Base-by-base conservation (phyloP, 139 green algal genomes). In the Astrephomene gubernaculifera region DNA sequence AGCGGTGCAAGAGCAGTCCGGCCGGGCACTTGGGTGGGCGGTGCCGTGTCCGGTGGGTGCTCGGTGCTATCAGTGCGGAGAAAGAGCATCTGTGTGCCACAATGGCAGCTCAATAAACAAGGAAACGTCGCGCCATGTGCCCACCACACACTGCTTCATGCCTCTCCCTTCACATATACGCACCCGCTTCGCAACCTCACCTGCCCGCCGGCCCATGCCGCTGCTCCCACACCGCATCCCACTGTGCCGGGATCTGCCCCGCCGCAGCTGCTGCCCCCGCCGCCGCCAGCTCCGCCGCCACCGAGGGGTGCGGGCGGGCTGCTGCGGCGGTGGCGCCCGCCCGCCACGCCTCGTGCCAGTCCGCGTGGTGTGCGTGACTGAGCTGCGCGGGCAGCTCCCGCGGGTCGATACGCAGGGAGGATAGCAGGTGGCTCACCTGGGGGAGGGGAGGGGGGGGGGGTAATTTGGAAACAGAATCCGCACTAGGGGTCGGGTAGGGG, bases 381-480 rank as follows among this genome's bases (percentile, higher is more conserved):
- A 90, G 67, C 29, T 87, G 70, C 4, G 92, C 87, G 1, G 93
- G 94, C 49, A 96, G 91, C 31, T 86, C 71, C 33, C 22, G 8
- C 1, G 95, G 90, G 68, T 97, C 87, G 70, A 98, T 96, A 63
- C 91, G 80, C 21, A 97, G 80, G 0, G 93, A 95, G 17, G 68
- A 74, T n/a, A 98, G 89, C 86, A 98, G 90, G 4, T 76, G 54
- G 33, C 44, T 82, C 52, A 98, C 95, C 91, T 97, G 93, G 21
- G 53, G 61, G 63, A 6, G n/a, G 6, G n/a, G n/a, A n/a, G n/a
- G n/a, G n/a, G n/a, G n/a, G n/a, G n/a, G n/a, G n/a, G n/a, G n/a
- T n/a, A n/a, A n/a, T n/a, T n/a, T n/a, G n/a, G n/a, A n/a, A n/a
- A n/a, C n/a, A n/a, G n/a, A n/a, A n/a, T n/a, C n/a, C n/a, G n/a